Evolutionary conservation across 2,329 filamentous ascomycete species (phyloP).

Genomic region (Simplicillium sp.): DNA sequence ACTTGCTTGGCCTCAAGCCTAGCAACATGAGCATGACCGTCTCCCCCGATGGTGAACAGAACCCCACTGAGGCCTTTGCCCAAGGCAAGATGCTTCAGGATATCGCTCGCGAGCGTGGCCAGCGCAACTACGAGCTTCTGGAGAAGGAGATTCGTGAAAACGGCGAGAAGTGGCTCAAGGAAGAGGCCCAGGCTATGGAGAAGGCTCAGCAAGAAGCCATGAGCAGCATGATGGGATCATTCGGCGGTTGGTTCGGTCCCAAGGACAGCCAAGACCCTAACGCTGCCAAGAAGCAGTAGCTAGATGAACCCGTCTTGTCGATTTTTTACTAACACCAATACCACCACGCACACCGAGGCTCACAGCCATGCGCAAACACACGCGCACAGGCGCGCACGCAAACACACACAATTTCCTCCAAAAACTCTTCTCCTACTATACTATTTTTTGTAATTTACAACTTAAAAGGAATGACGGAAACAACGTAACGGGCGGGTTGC

Average conservation of each 20-base stretch:
- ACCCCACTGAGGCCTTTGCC: slow-evolving; percentile 65
- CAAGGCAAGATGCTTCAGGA: slow-evolving; percentile 98
- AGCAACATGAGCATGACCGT: slow-evolving; percentile 54
- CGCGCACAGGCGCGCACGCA: too few relatives aligned
- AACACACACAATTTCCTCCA: too few relatives aligned
- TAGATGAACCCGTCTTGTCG: too few relatives aligned
- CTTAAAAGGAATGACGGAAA: too few relatives aligned
- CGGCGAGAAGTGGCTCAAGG: slow-evolving; percentile 90
- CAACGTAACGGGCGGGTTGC: too few relatives aligned
- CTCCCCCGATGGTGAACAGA: slow-evolving; percentile 55
- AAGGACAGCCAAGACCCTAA: slow-evolving; percentile 12
- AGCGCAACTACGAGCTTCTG: slow-evolving; percentile 79
- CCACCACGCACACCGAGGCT: too few relatives aligned
- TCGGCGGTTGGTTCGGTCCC: slow-evolving; percentile 28
- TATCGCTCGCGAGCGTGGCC: slow-evolving; percentile 82
- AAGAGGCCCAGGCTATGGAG: slow-evolving; percentile 82
- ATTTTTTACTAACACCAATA: too few relatives aligned
- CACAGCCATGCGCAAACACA: too few relatives aligned
- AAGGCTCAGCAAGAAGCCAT: slow-evolving; percentile 84
- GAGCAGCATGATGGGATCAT: slow-evolving; percentile 80
- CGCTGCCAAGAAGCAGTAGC: too few relatives aligned
- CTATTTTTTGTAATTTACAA: too few relatives aligned
- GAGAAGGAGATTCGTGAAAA: slow-evolving; percentile 90
- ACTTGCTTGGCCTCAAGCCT: slow-evolving; percentile 69
- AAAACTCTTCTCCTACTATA: too few relatives aligned